Percentiles rank a stretch among this genome's conserved stretches.
Evolutionary conservation across 176 grass and related monocot species (phyloP).

Genomic region (Ananas comosus): DNA sequence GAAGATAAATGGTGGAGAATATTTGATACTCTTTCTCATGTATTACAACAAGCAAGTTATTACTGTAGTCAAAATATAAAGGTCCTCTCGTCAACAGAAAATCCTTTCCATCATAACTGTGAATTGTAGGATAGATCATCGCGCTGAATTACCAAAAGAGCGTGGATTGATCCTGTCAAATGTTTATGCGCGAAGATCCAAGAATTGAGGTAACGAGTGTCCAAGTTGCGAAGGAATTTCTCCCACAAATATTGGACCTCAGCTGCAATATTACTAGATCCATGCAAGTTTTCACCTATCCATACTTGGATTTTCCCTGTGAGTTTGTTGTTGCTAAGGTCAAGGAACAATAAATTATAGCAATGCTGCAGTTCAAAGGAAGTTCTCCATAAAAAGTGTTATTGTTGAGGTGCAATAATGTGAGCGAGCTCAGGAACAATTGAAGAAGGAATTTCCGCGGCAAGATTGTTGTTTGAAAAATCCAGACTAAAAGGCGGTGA

Average conservation of each 20-base stretch:
- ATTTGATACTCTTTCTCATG: background rate
- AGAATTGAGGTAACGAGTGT: constrained; percentile 20
- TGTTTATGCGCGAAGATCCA: constrained; percentile 33
- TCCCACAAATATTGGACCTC: constrained; percentile 25
- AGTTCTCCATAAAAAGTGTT: constrained; percentile 9
- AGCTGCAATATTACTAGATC: constrained; percentile 15
- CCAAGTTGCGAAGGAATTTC: constrained; percentile 21
- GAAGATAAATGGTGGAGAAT: background rate
- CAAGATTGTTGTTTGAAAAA: background rate
- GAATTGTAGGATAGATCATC: too few species aligned
- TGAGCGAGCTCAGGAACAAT: background rate
- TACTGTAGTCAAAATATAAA: too few species aligned
- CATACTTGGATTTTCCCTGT: constrained; percentile 23
- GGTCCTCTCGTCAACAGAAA: rapidly evolving
- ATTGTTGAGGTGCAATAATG: background rate
- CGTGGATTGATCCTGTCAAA: too few species aligned
- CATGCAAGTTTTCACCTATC: constrained; percentile 15
- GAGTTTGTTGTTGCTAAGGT: constrained; percentile 29
- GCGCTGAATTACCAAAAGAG: too few species aligned
- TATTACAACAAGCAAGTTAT: background rate
- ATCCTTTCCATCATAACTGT: background rate
- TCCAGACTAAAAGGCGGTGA: background rate
- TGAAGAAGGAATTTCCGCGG: background rate
- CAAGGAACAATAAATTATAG: constrained; percentile 14
- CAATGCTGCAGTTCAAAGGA: constrained; percentile 11